Percentiles rank a stretch among this genome's conserved stretches.
Evolutionary conservation across 148 eudicot species (phyloP).

Genomic region (Vaccinium corymbosum): DNA sequence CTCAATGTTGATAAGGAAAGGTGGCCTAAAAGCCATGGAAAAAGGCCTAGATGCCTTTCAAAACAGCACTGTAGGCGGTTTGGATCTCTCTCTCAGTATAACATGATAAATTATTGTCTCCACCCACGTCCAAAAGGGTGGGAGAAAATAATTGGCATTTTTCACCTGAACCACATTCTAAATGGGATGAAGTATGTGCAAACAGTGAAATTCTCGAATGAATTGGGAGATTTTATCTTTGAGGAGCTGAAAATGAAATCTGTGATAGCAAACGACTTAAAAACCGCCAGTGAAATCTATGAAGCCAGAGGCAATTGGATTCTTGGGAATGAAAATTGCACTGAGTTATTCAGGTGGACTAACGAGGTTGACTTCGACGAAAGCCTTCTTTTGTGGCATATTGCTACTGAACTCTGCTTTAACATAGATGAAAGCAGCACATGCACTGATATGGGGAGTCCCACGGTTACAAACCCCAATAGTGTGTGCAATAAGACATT

Average conservation of each 20-base stretch:
- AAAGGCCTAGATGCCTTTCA: too few species aligned
- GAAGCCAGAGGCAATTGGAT: background rate
- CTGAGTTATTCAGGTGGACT: background rate
- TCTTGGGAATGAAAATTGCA: background rate
- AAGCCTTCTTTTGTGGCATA: background rate
- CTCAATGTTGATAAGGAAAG: background rate
- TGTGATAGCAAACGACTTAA: too few species aligned
- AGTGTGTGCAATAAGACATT: background rate
- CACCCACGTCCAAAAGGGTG: conserved; percentile 14
- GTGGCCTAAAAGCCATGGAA: background rate
- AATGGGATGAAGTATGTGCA: conserved; percentile 27
- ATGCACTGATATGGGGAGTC: too few species aligned
- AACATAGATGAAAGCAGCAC: background rate
- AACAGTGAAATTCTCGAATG: conserved; percentile 7
- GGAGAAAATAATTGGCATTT: background rate
- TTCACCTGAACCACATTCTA: conserved; percentile 23
- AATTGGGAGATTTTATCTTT: conserved; percentile 28
- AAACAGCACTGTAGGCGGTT: conserved; percentile 46
- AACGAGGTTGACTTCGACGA: background rate
- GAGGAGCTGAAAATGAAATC: conserved; percentile 33
- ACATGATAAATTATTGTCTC: conserved; percentile 28
- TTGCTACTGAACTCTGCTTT: conserved; percentile 5
- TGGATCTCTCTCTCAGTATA: conserved; percentile 22
- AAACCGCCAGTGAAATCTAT: too few species aligned
- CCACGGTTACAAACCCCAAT: too few species aligned